Conservation (phyloP, 129 eudicot genomes). For the Apium graveolens region DNA sequence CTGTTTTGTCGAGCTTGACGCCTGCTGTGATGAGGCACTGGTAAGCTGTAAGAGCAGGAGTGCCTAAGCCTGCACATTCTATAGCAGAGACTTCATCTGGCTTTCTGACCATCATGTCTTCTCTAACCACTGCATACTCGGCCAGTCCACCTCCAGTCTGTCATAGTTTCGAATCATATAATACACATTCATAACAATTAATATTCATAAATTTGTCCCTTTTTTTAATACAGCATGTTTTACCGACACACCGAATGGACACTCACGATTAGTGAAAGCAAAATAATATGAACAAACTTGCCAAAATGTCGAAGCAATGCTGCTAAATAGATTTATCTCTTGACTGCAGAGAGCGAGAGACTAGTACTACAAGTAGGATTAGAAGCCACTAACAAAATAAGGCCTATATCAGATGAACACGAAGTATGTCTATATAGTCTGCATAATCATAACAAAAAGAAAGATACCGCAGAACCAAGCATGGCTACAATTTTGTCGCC, state of each 20-base stretch:
- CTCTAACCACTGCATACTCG: constrained; percentile 62
- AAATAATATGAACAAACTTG: too few species aligned
- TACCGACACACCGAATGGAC: not conserved
- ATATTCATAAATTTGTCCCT: not conserved
- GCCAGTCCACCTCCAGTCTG: constrained; percentile 75
- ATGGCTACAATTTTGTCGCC: constrained; percentile 49
- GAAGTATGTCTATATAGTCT: not conserved
- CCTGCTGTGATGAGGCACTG: constrained; percentile 63
- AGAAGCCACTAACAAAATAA: too few species aligned
- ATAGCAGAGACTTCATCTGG: constrained; percentile 80
- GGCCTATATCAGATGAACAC: not conserved
- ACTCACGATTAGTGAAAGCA: not conserved
- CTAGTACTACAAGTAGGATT: not conserved
- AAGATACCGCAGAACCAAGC: constrained; percentile 17
- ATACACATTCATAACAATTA: not conserved
- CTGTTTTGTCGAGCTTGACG: constrained; percentile 53
- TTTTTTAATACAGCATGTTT: not conserved
- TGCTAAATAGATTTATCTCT: not conserved
- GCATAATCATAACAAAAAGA: not conserved
- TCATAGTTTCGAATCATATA: constrained; percentile 21
- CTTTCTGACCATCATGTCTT: constrained; percentile 43
- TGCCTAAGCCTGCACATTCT: constrained; percentile 55
- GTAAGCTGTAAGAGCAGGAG: constrained; percentile 73
- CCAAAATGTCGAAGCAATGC: not conserved
- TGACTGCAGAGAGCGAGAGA: not conserved